A percentile compares a stretch with the other conserved stretches of the same genome.
These are phyloP conservation scores for Gyrodon lividus DNA, from an alignment of 768 basidiomycete genomes.

Conservation along the genomic window DNA sequence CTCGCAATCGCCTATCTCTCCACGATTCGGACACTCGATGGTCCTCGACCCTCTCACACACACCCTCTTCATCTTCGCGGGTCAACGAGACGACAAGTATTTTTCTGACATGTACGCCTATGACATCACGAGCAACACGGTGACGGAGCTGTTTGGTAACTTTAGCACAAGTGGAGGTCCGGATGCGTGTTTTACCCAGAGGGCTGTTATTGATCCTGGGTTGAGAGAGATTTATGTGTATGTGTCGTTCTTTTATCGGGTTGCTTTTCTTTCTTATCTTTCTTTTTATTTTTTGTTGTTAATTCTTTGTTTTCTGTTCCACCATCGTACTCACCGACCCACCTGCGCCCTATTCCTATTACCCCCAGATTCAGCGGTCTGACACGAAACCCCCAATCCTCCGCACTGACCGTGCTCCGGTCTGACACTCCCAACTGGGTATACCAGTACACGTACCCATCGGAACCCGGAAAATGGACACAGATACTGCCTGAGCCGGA, in stretches of 20 bases:
- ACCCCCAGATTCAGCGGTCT: constrained; percentile 59
- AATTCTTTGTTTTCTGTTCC: neutral
- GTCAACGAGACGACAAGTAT: constrained; percentile 64
- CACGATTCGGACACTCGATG: constrained; percentile 81
- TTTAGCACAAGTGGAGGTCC: constrained; percentile 63
- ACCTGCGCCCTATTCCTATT: too few relatives aligned
- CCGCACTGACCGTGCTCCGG: constrained; percentile 41
- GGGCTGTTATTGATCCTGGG: constrained; percentile 64
- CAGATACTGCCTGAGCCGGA: constrained; percentile 46
- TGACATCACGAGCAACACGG: constrained; percentile 56
- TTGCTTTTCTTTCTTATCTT: neutral
- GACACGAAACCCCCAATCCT: constrained; percentile 41
- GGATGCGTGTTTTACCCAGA: constrained; percentile 70
- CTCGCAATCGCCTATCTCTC: constrained; percentile 46
- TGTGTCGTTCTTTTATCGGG: constrained; percentile 21
- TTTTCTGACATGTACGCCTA: constrained; percentile 78
- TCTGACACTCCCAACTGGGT: constrained; percentile 63
- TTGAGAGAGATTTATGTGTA: constrained; percentile 74
- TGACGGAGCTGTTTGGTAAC: constrained; percentile 62
- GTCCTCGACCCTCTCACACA: constrained; percentile 60
- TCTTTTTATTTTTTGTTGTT: neutral
- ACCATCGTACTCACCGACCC: neutral
- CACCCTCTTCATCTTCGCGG: constrained; percentile 71
- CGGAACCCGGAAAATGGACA: constrained; percentile 64
- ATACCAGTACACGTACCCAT: constrained; percentile 53